Evolutionary conservation across 2,329 filamentous ascomycete species (phyloP).

Genomic region (Cladosporium sp.): DNA sequence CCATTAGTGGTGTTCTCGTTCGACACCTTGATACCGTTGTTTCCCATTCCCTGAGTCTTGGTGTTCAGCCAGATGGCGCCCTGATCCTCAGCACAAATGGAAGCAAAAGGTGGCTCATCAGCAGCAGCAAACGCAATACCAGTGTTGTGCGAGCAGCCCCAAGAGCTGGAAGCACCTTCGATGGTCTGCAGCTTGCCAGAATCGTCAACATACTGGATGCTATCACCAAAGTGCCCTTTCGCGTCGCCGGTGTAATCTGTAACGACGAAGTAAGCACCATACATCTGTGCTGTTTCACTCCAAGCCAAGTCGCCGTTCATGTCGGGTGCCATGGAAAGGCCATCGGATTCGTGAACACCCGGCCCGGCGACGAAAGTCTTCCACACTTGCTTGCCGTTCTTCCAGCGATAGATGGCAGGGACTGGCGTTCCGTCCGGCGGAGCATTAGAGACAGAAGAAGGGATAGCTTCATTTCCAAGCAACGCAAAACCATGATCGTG

Average conservation of each 20-base stretch:
- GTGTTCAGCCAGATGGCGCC: constrained; percentile 63
- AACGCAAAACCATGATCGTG: constrained; percentile 62
- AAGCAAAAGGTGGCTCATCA: constrained; percentile 55
- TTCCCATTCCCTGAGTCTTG: constrained; percentile 52
- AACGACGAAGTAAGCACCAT: constrained; percentile 60
- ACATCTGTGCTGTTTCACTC: constrained; percentile 52
- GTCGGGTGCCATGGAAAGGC: constrained; percentile 52
- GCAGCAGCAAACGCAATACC: constrained; percentile 61
- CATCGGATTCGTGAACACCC: constrained; percentile 44
- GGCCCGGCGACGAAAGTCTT: constrained; percentile 58
- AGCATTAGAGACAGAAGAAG: constrained; percentile 47
- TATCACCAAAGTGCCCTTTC: constrained; percentile 57
- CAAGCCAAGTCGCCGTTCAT: constrained; percentile 61
- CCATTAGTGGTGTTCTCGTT: constrained; percentile 61
- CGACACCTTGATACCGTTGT: constrained; percentile 54
- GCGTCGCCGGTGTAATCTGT: constrained; percentile 54
- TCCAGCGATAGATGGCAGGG: constrained; percentile 57
- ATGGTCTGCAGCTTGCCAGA: constrained; percentile 50
- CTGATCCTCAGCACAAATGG: constrained; percentile 59
- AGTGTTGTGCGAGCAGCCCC: constrained; percentile 63
- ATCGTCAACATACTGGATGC: constrained; percentile 48
- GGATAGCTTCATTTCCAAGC: constrained; percentile 54
- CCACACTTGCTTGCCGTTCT: constrained; percentile 52
- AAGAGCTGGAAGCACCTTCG: constrained; percentile 50
- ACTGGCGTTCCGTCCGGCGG: constrained; percentile 49